These are phyloP conservation scores for Hirsutella minnesotensis DNA, from an alignment of 2,329 filamentous ascomycete genomes.

Conservation along the genomic window DNA sequence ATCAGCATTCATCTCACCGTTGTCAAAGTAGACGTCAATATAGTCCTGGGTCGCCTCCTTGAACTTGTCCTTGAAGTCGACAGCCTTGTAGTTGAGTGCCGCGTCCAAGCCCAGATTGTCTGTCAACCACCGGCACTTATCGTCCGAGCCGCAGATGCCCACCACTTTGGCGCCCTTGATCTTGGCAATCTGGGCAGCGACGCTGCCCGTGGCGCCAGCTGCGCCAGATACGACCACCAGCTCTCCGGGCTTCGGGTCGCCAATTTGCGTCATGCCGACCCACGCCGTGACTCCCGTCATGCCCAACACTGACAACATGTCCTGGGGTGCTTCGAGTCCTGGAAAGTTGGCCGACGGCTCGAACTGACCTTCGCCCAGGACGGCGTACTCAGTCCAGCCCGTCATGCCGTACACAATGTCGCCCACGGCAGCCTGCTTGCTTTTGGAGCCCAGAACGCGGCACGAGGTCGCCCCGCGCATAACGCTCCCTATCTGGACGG, in stretches of 20 bases:
- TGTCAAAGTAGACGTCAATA: conserved; percentile 64
- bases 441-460: conserved; percentile 50
- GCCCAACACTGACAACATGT: conserved; percentile 51
- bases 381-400: conserved; percentile 57
- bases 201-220: conserved; percentile 65
- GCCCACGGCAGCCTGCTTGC: conserved; percentile 40
- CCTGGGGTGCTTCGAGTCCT: conserved; percentile 32
- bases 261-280: conserved; percentile 60
- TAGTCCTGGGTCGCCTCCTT: conserved; percentile 43
- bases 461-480: conserved; percentile 55
- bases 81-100: conserved; percentile 58
- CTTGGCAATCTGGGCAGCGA: conserved; percentile 70
- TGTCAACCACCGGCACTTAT: conserved; percentile 56
- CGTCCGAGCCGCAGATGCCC: conserved; percentile 53
- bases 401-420: conserved; percentile 40
- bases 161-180: conserved; percentile 51
- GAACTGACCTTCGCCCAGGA: conserved; percentile 41
- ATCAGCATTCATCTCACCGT: too few species aligned
- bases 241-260: conserved; percentile 54
- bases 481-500: conserved; percentile 53
- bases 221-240: conserved; percentile 69
- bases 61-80: conserved; percentile 48
- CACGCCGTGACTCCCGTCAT: conserved; percentile 65
- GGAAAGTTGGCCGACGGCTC: conserved; percentile 29
- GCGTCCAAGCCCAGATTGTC: conserved; percentile 54